Evolutionary conservation across 192 early-diverging fungal species (phyloP).

Genomic region (Pilaira anomala): DNA sequence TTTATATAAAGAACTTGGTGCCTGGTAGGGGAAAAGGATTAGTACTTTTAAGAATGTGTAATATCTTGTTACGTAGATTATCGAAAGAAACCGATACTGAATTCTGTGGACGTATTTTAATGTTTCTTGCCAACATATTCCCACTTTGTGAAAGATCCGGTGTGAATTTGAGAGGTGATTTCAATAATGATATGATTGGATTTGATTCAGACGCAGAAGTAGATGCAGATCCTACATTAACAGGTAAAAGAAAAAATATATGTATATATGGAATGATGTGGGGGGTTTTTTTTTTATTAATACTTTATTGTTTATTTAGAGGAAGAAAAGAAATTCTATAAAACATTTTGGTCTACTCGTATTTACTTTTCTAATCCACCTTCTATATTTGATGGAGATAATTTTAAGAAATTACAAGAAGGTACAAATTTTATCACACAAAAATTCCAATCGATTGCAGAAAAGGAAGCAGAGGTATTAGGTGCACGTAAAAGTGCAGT

Average conservation of each 20-base stretch:
- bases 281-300: conserved; percentile 3
- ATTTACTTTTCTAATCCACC: conserved; percentile 70
- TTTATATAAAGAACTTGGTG: conserved; percentile 63
- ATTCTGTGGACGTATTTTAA: conserved; percentile 83
- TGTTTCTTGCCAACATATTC: conserved; percentile 83
- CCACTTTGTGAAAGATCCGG: conserved; percentile 86
- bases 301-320: conserved; percentile 12
- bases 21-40: conserved; percentile 81
- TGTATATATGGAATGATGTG: no score
- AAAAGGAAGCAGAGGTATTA: conserved; percentile 2
- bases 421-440: conserved; percentile 33
- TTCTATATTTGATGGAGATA: conserved; percentile 36
- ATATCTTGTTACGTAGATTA: conserved; percentile 84
- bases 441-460: conserved; percentile 21
- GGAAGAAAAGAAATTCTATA: conserved; percentile 53
- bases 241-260: conserved; percentile 15
- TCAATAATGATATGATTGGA: conserved; percentile 69
- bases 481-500: neutral
- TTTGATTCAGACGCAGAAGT: conserved; percentile 46
- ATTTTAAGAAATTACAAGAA: conserved; percentile 41
- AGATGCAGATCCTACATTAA: conserved; percentile 37
- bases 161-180: conserved; percentile 87
- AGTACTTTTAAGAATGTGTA: conserved; percentile 80
- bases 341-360: conserved; percentile 79
- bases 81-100: conserved; percentile 79